phyloP scores from a whole-genome alignment of 495 filamentous ascomycete genomes.

The Massariosphaeria phaeospora region DNA sequence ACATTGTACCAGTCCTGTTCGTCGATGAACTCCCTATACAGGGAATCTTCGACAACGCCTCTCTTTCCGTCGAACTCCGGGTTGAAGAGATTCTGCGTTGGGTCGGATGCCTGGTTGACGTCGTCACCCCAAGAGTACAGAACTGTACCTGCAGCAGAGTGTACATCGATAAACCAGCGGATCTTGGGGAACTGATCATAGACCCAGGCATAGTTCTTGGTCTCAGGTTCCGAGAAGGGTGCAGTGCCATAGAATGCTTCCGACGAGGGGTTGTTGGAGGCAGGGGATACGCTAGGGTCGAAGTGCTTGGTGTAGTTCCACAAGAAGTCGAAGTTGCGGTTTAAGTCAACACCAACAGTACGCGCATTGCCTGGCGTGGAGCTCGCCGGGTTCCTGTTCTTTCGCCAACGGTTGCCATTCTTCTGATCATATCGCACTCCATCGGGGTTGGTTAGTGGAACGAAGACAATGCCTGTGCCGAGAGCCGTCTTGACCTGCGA shows the following conservation, averaged over 20 bases:
- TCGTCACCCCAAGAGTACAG: slow-evolving; percentile 46
- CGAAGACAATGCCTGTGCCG: slow-evolving; percentile 44
- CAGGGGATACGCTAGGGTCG: slow-evolving; percentile 43
- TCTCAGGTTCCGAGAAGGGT: slow-evolving; percentile 50
- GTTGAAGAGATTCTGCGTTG: slow-evolving; percentile 41
- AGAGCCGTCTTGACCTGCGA: slow-evolving; percentile 40
- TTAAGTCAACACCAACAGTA: slow-evolving; percentile 53
- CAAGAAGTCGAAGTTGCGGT: slow-evolving; percentile 58
- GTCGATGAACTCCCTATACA: slow-evolving; percentile 42
- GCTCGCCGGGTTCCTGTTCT: slow-evolving; percentile 51
- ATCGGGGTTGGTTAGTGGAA: slow-evolving; percentile 60
- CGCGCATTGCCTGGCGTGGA: slow-evolving; percentile 22
- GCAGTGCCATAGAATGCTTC: slow-evolving; percentile 50
- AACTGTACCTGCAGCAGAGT: slow-evolving; percentile 41
- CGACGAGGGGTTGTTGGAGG: slow-evolving; percentile 48
- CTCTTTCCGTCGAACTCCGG: slow-evolving; percentile 39
- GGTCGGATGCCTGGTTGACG: slow-evolving; percentile 35
- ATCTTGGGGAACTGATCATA: slow-evolving; percentile 42
- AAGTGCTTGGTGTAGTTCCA: slow-evolving; percentile 44
- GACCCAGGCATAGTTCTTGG: slow-evolving; percentile 38
- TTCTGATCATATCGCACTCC: slow-evolving; percentile 60
- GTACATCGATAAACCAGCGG: slow-evolving; percentile 45
- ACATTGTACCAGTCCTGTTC: slow-evolving; percentile 30
- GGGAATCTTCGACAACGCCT: slow-evolving; percentile 35
- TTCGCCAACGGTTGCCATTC: slow-evolving; percentile 55